A percentile compares a stretch with the other conserved stretches of the same genome.
These are phyloP conservation scores for Globisporangium canariense DNA, from an alignment of 352 stramenopile genomes.

Conservation along the genomic window DNA sequence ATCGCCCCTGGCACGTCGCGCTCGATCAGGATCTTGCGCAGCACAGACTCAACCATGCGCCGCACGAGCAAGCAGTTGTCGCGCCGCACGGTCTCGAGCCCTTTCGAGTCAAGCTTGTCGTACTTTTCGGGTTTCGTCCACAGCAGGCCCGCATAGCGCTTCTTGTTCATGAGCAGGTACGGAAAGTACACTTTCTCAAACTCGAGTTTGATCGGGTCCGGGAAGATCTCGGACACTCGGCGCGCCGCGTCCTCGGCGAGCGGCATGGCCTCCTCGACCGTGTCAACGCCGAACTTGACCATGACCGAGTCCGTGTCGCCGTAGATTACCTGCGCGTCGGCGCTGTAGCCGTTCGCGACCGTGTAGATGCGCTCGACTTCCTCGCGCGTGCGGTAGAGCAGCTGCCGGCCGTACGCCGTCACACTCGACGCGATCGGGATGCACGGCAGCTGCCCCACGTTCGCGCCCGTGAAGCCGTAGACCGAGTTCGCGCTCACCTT, in stretches of 20 bases:
- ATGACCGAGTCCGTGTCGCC: constrained; percentile 99
- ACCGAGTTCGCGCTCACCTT: constrained; percentile 99
- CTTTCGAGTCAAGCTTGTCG: constrained; percentile 98
- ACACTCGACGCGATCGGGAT: constrained; percentile 98
- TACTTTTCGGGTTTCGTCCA: constrained; percentile 94
- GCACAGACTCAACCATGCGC: constrained; percentile 95
- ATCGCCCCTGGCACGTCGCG: constrained; percentile 95
- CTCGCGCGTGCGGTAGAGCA: constrained; percentile 96
- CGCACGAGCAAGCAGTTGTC: constrained; percentile 99
- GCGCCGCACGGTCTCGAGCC: constrained; percentile 98
- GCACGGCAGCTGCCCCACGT: constrained; percentile 97
- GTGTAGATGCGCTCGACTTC: constrained; percentile 97
- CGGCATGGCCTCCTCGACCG: constrained; percentile 96
- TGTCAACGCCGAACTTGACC: constrained; percentile 98
- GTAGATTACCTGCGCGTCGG: constrained; percentile 98
- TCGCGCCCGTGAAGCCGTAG: constrained; percentile 99
- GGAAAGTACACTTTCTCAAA: constrained; percentile 99
- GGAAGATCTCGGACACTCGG: constrained; percentile 96
- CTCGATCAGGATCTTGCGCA: constrained; percentile 99
- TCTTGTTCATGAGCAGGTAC: constrained; percentile 99
- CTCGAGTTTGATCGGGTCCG: constrained; percentile 96
- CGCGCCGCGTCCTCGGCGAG: constrained; percentile 96
- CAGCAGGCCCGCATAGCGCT: constrained; percentile 87
- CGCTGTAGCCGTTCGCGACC: constrained; percentile 89
- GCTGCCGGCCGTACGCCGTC: constrained; percentile 96